A percentile compares a stretch with the other conserved stretches of the same genome.
Evolutionary conservation across 73 alveolate genomes (phyloP).

Genomic region (Blepharisma stoltei): DNA sequence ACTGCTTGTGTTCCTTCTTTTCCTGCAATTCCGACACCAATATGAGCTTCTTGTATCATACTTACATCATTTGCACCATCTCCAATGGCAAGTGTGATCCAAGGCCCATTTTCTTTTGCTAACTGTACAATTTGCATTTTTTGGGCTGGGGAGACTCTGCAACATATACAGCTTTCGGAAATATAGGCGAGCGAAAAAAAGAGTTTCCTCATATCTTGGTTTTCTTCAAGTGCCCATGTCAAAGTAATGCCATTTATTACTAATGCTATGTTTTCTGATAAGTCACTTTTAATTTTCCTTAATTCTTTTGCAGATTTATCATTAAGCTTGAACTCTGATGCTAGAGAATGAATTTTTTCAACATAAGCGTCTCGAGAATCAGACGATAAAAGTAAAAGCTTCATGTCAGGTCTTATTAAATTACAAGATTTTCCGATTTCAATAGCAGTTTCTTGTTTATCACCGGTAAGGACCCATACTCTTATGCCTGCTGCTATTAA

Average conservation of each 20-base stretch:
- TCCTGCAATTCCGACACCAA: conserved; percentile 85
- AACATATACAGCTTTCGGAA: conserved; percentile 41
- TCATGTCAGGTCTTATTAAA: conserved; percentile 56
- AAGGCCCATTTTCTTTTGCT: conserved; percentile 40
- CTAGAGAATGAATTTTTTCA: conserved; percentile 32
- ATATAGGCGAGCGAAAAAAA: conserved; percentile 56
- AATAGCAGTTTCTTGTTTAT: conserved; percentile 92
- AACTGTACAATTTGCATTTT: conserved; percentile 49
- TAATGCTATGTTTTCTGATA: conserved; percentile 40
- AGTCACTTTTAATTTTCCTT: conserved; percentile 18
- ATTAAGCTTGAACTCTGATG: not conserved
- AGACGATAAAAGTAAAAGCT: conserved; percentile 44
- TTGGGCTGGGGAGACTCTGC: conserved; percentile 52
- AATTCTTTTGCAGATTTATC: conserved; percentile 30
- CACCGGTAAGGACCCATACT: conserved; percentile 96
- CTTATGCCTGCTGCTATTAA: conserved; percentile 86
- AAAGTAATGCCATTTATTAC: conserved; percentile 70
- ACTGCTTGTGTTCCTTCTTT: conserved; percentile 87
- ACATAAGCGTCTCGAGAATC: conserved; percentile 49
- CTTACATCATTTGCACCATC: conserved; percentile 87
- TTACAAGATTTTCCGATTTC: conserved; percentile 82
- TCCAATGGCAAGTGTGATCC: conserved; percentile 75
- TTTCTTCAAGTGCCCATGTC: conserved; percentile 44
- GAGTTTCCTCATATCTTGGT: conserved; percentile 3
- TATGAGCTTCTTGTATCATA: conserved; percentile 76